Evolutionary conservation across 1,139 yeast species (phyloP), one percentile per base, ranked within the genome.

Genomic region (Petasospora fabianii): DNA sequence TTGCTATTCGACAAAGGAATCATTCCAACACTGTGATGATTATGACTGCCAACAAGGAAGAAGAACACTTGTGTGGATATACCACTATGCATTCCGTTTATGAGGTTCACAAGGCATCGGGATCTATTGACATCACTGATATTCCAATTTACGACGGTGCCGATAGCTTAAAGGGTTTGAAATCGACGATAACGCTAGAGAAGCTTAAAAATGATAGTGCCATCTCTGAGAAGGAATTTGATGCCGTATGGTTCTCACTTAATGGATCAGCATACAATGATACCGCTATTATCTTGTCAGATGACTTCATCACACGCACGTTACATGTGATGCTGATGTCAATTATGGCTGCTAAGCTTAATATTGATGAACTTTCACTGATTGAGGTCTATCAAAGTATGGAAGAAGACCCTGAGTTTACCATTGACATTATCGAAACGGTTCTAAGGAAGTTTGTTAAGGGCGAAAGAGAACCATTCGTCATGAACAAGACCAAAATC

Each of bases 1-100:
- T 77, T 74, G 68, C 68, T 39, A 56, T 88, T 16, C 71, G 90
- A 34, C 90, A 84, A 53, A 81, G 85, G 69, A 85, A 86, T 57
- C 97, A 90, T 59, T 84, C 96, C 9, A 88, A 90, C 58, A 75
- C 94, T 1, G 80, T 84, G 11, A 59, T 87, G 50, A 51, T 88
- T 24, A 61, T 78, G 58, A 63, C 48, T 8, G 46, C 54, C 42
- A 54, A 53, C 8, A 44, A 49, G 20, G 44, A 51, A 5, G 34
- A 12, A 2, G 45, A 36, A 4, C 58, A 55, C 27, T 54, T 68
- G 12, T 53, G 71, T 26, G 79, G 77, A 3, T 68, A 64, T 44
- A 57, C 73, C 2, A 63, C 56, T 44, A 62, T 70, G 27, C 55
- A 68, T 5, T 76, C 68, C 44, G 82, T 77, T 42, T 68, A 76